Conservation (phyloP, 805 yeast species). For the Lipomyces sp. region DNA sequence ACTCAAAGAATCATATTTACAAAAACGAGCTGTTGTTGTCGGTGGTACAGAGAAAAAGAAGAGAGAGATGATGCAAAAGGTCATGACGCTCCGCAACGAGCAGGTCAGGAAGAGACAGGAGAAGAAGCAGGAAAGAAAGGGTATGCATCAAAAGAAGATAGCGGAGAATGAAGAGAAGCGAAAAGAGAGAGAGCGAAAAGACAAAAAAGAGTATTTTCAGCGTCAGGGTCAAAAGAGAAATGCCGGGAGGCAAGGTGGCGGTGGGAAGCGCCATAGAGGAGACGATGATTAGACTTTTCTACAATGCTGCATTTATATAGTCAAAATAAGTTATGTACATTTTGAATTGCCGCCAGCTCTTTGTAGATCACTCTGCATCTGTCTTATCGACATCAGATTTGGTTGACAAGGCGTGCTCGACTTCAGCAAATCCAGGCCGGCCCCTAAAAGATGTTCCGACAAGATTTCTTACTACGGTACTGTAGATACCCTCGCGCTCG, state of each 20-base stretch:
- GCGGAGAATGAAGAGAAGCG: conserved; percentile 75
- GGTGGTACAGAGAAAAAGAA: conserved; percentile 79
- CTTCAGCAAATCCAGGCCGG: background rate
- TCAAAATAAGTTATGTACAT: background rate
- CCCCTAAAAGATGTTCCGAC: background rate
- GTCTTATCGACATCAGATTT: background rate
- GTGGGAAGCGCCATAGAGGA: conserved; percentile 42
- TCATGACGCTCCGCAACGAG: conserved; percentile 80
- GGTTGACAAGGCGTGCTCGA: background rate
- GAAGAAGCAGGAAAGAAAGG: conserved; percentile 76
- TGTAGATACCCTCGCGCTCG: background rate
- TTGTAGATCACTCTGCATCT: background rate
- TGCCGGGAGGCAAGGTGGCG: conserved; percentile 42
- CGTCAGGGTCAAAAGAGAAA: conserved; percentile 42
- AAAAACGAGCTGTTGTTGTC: conserved; percentile 90
- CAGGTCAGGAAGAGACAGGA: conserved; percentile 77
- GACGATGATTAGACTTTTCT: conserved; percentile 13
- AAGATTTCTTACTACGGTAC: background rate
- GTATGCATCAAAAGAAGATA: conserved; percentile 71
- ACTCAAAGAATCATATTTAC: conserved; percentile 71
- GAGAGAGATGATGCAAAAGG: conserved; percentile 82
- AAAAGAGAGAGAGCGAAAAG: conserved; percentile 75
- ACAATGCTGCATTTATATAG: background rate
- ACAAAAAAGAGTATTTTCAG: conserved; percentile 84
- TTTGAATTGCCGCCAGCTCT: background rate